Evolutionary conservation across 2,329 filamentous ascomycete genomes (phyloP).

Genomic region (Colletotrichum filicis): DNA sequence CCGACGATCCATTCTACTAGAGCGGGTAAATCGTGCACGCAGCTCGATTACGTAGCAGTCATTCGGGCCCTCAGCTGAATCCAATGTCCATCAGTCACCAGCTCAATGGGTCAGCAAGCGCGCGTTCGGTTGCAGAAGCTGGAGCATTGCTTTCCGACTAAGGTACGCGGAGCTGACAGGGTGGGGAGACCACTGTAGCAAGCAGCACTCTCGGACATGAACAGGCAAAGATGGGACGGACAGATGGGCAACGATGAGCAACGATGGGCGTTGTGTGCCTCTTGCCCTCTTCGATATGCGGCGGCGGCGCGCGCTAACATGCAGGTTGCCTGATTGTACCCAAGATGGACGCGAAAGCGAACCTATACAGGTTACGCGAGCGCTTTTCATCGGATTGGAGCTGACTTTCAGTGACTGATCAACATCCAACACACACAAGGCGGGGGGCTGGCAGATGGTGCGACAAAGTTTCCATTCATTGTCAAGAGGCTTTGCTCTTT

Average conservation of each 20-base stretch:
- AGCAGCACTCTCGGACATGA: not conserved
- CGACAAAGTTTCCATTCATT: not conserved
- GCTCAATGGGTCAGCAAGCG: conserved; percentile 22
- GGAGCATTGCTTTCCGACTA: conserved; percentile 19
- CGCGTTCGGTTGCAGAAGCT: not conserved
- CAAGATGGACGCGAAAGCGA: conserved; percentile 25
- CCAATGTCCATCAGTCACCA: conserved; percentile 17
- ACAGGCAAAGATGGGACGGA: conserved; percentile 22
- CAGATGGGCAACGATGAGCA: not conserved
- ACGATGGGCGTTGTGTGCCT: conserved; percentile 10
- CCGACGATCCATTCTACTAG: conserved; percentile 24
- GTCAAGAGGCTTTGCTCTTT: not conserved
- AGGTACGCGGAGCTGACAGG: conserved; percentile 2
- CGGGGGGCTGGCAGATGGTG: conserved; percentile 9
- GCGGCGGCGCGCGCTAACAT: not conserved
- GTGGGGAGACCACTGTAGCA: not conserved
- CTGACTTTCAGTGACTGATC: conserved; percentile 18
- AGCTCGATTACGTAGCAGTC: conserved; percentile 33
- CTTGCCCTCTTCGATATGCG: conserved; percentile 12
- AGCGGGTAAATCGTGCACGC: conserved; percentile 9
- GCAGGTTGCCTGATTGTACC: conserved; percentile 24
- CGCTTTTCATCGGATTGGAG: conserved; percentile 18
- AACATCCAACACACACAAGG: conserved; percentile 1
- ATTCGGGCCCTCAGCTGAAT: conserved; percentile 25
- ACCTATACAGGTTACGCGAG: conserved; percentile 23